Evolutionary conservation across 371 early-diverging fungal species (phyloP), one percentile per base, ranked within the genome.

Genomic region (Mucor indicus): DNA sequence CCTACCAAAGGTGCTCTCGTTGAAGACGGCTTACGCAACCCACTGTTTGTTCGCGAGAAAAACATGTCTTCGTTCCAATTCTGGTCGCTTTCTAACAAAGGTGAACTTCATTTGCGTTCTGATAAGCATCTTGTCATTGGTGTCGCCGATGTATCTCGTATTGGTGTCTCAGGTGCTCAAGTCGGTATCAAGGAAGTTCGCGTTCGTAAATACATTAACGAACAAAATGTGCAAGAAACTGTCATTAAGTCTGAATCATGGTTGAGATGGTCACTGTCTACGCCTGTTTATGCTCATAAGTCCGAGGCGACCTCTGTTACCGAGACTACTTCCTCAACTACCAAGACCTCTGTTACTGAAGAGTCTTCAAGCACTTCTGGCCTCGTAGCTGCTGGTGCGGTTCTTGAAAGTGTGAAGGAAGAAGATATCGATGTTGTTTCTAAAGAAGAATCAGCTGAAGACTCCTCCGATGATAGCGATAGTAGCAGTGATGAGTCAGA

Each of bases 201-300:
- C 17, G 61, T 67, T 15, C 50, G 44, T 16, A 62, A 55, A 30
- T 59, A 40, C 13, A 41, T 57, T 13, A 58, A 57, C 13, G 54
- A 49, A 22, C 17, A 60, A 20, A 64, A 62, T 22, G 60, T 62
- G 27, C 57, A 66, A 39, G 59, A 61, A 21, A 35, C 53, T 2
- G 23, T 44, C 8, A 43, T 69, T 21, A 55, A 51, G n/a, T 66
- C 73, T 20, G 64, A 67, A 22, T 9, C 43, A 8, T 69, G 70
- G 70, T 25, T 69, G 25, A 53, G 54, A 25, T 74, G 74, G 74
- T 20, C 42, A 2, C 65, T 74, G 55, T 65, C 68, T 13, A 60
- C 49, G 11, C 74, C 74, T 43, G 63, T 67, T 10, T 74, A 60
- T 44, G 40, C n/a, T n/a, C n/a, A n/a, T n/a, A n/a, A n/a, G n/a